Conservation (phyloP, 2,329 filamentous ascomycete species). For the Parasarocladium wereldwijsianum region DNA sequence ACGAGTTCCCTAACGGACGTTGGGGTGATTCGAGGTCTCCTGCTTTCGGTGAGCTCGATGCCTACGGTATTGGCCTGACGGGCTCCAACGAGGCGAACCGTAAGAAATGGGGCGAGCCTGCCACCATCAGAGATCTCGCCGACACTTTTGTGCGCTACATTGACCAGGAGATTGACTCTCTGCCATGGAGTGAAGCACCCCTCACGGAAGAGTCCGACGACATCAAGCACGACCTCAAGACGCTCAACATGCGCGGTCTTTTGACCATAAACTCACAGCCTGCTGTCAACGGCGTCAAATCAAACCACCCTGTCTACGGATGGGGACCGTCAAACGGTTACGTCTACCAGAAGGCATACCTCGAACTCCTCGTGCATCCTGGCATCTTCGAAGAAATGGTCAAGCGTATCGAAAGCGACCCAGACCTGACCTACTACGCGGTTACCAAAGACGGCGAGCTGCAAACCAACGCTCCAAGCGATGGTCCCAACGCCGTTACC, state of each 20-base stretch:
- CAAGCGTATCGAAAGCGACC: constrained; percentile 59
- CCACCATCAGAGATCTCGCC: constrained; percentile 64
- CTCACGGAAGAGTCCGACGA: constrained; percentile 70
- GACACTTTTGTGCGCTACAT: constrained; percentile 78
- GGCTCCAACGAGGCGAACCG: constrained; percentile 94
- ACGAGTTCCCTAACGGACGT: constrained; percentile 95
- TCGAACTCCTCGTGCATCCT: constrained; percentile 79
- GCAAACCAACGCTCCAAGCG: constrained; percentile 68
- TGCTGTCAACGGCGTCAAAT: constrained; percentile 81
- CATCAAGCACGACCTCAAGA: constrained; percentile 63
- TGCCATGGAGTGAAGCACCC: constrained; percentile 89
- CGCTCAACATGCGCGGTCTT: constrained; percentile 73
- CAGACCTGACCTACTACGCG: constrained; percentile 85
- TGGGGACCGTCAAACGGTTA: constrained; percentile 95
- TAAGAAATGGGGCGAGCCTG: constrained; percentile 84
- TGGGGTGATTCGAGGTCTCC: constrained; percentile 97
- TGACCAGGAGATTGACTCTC: constrained; percentile 59
- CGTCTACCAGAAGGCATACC: constrained; percentile 95
- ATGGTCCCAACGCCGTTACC: constrained; percentile 93
- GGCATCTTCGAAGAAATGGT: constrained; percentile 66
- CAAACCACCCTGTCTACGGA: constrained; percentile 71
- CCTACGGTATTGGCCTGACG: constrained; percentile 85
- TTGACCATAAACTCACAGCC: constrained; percentile 97
- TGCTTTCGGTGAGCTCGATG: constrained; percentile 87
- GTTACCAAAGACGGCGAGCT: constrained; percentile 73